Evolutionary conservation across 2,329 filamentous ascomycete genomes (phyloP).

Genomic region (Aspergillus awamori): DNA sequence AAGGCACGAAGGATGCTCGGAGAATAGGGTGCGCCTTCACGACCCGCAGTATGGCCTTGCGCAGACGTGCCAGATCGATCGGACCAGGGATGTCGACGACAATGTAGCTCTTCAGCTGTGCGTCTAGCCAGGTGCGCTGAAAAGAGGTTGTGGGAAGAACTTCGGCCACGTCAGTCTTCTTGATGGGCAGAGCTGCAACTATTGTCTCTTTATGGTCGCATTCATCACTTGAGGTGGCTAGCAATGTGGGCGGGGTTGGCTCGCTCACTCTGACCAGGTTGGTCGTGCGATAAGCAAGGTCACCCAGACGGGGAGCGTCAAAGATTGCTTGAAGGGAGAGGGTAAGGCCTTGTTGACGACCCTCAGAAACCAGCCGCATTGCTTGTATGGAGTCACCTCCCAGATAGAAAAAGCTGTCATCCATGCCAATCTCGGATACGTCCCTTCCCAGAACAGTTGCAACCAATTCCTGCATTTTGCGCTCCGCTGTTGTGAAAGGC

Average conservation of each 20-base stretch:
- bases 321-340: conserved; percentile 25
- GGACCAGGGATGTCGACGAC: neutral
- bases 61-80: neutral
- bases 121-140: neutral
- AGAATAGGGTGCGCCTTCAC: neutral
- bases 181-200: neutral
- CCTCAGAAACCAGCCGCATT: neutral
- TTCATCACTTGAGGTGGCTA: neutral
- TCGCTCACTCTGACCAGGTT: neutral
- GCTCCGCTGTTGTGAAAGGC: neutral
- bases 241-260: neutral
- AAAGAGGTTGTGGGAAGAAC: neutral
- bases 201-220: neutral
- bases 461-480: conserved; percentile 29
- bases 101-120: neutral
- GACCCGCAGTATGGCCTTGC: neutral
- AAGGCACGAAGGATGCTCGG: neutral
- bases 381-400: conserved; percentile 32
- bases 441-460: conserved; percentile 32
- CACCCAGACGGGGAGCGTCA: neutral
- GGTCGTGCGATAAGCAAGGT: neutral
- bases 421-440: conserved; percentile 35
- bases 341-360: neutral
- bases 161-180: conserved; percentile 22
- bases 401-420: conserved; percentile 44